Evolutionary conservation across 2,329 filamentous ascomycete species (phyloP).

Genomic region (Colletotrichum tamarilloi): DNA sequence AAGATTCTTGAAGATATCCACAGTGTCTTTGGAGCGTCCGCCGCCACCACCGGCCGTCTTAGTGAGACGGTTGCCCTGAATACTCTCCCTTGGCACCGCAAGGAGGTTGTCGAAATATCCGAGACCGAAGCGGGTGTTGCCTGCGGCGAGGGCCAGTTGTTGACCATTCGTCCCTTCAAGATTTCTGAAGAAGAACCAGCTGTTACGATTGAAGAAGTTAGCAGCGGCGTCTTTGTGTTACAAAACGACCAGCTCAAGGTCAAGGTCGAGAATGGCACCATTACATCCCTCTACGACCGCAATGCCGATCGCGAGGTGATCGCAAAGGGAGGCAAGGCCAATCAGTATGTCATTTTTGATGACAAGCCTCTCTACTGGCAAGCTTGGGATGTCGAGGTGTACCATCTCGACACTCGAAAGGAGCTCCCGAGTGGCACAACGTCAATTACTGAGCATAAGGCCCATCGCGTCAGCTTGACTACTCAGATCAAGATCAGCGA

Average conservation of each 20-base stretch:
- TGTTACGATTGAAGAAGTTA: conserved; percentile 63
- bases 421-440: conserved; percentile 78
- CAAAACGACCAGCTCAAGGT: conserved; percentile 82
- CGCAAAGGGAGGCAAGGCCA: conserved; percentile 78
- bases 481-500: conserved; percentile 91
- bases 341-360: conserved; percentile 94
- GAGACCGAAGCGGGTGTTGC: conserved; percentile 64
- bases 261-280: conserved; percentile 77
- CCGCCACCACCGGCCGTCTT: conserved; percentile 52
- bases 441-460: conserved; percentile 75
- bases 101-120: conserved; percentile 76
- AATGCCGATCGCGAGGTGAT: conserved; percentile 81
- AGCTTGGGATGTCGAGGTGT: conserved; percentile 98
- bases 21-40: conserved; percentile 71
- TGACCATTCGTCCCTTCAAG: conserved; percentile 64
- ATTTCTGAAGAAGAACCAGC: conserved; percentile 54
- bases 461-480: conserved; percentile 82
- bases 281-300: conserved; percentile 87
- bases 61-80: conserved; percentile 76
- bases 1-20: conserved; percentile 78
- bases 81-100: conserved; percentile 86
- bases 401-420: conserved; percentile 87
- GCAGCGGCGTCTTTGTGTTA: conserved; percentile 77
- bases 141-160: conserved; percentile 64
- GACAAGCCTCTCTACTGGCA: conserved; percentile 98